These are phyloP conservation scores for Colletotrichum musae DNA, from an alignment of 2,329 filamentous ascomycete species.

Conservation along the genomic window DNA sequence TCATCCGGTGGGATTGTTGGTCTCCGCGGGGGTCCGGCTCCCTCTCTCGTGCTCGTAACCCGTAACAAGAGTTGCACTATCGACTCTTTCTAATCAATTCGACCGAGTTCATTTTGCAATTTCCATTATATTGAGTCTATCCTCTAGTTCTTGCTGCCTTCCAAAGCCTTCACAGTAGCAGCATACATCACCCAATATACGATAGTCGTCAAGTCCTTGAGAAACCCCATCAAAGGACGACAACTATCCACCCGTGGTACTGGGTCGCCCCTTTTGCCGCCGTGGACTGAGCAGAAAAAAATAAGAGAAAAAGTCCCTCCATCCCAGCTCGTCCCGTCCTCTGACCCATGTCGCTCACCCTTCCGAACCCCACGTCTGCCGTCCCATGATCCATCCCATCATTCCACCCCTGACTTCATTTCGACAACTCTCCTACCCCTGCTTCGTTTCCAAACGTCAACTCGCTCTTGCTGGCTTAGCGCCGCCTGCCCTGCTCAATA, in stretches of 20 bases:
- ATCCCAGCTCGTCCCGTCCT: slow-evolving; percentile 14
- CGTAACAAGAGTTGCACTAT: too few relatives aligned
- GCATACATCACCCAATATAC: neutral
- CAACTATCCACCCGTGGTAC: slow-evolving; percentile 24
- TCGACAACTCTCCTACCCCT: slow-evolving; percentile 9
- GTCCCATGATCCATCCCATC: slow-evolving; percentile 13
- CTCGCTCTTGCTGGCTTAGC: slow-evolving; percentile 17
- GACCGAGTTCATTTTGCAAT: too few relatives aligned
- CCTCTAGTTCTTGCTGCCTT: too few relatives aligned
- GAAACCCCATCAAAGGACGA: slow-evolving; percentile 5
- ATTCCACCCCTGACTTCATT: slow-evolving; percentile 33
- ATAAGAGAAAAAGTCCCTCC: slow-evolving; percentile 15
- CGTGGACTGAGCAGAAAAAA: slow-evolving; percentile 9
- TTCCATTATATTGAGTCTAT: too few relatives aligned
- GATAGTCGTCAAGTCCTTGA: slow-evolving; percentile 1
- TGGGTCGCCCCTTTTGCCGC: slow-evolving; percentile 25
- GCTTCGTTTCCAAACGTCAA: slow-evolving; percentile 33
- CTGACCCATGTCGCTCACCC: slow-evolving; percentile 9
- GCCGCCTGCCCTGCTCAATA: slow-evolving; percentile 5
- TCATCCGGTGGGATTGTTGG: neutral
- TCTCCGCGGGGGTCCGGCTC: too few relatives aligned
- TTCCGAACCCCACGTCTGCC: slow-evolving; percentile 22
- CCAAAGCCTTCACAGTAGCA: neutral
- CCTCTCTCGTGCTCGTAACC: too few relatives aligned
- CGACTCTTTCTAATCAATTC: too few relatives aligned